These are phyloP conservation scores for Phialophora expanda DNA, from an alignment of 2,329 filamentous ascomycete species.

Conservation along the genomic window DNA sequence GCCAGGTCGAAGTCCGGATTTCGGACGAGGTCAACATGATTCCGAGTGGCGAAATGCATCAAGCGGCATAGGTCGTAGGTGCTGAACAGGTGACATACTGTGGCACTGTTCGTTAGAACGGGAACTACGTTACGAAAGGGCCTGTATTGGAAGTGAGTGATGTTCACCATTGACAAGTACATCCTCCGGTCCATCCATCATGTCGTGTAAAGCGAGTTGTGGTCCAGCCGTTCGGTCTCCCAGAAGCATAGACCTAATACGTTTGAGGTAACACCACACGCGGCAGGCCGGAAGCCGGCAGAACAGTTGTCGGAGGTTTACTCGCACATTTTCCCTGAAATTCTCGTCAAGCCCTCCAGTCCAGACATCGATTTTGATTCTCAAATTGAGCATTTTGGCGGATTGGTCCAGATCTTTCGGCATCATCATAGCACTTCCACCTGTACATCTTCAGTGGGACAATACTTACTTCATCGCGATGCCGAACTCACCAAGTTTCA, in stretches of 20 bases:
- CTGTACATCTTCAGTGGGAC: background rate
- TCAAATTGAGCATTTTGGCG: background rate
- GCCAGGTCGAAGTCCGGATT: constrained; percentile 5
- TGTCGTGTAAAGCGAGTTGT: background rate
- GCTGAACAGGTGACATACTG: background rate
- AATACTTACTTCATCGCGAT: background rate
- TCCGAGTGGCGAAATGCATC: constrained; percentile 4
- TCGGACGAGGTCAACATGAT: background rate
- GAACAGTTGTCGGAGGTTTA: background rate
- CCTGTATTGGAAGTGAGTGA: background rate
- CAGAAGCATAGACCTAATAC: background rate
- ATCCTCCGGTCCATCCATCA: background rate
- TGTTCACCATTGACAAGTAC: background rate
- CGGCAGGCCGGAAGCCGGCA: background rate
- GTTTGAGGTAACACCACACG: constrained; percentile 5
- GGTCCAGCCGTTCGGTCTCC: background rate
- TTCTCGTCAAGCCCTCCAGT: constrained; percentile 1
- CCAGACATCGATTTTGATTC: constrained; percentile 9
- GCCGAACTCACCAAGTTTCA: background rate
- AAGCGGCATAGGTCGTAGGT: background rate
- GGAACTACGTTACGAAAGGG: background rate
- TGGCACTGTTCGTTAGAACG: background rate
- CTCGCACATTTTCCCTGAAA: constrained; percentile 2
- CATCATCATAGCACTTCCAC: background rate
- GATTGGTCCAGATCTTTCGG: constrained; percentile 1